These are phyloP conservation scores for Fusarium anguioides DNA, from an alignment of 2,329 filamentous ascomycete genomes.

Conservation along the genomic window DNA sequence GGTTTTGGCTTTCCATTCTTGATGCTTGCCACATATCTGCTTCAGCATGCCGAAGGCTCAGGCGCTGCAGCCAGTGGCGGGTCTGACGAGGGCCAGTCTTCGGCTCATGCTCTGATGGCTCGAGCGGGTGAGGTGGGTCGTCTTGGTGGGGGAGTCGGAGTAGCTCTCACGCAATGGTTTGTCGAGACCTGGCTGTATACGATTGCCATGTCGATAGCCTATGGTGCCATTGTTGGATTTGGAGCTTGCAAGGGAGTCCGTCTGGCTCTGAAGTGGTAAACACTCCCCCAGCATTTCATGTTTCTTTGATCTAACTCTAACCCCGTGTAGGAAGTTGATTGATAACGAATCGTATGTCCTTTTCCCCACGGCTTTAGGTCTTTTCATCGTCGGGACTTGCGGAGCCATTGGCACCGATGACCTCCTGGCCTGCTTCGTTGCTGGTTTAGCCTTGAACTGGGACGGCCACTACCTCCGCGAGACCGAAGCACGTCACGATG, in stretches of 20 bases:
- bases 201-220: conserved; percentile 62
- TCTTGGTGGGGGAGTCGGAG: conserved; percentile 61
- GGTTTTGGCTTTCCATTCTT: conserved; percentile 72
- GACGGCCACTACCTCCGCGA: conserved; percentile 67
- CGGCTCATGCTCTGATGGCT: background rate
- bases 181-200: conserved; percentile 70
- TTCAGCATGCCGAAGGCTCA: conserved; percentile 44
- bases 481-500: conserved; percentile 65
- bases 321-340: conserved; percentile 58
- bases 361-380: conserved; percentile 61
- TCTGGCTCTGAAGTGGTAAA: conserved; percentile 43
- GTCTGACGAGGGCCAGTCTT: background rate
- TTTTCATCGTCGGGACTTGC: conserved; percentile 67
- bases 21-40: conserved; percentile 48
- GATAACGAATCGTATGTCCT: conserved; percentile 66
- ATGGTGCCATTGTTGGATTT: conserved; percentile 64
- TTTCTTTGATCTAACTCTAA: background rate
- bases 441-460: conserved; percentile 70
- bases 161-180: conserved; percentile 67
- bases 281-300: conserved; percentile 11
- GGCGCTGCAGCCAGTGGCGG: background rate
- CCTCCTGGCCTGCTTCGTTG: conserved; percentile 69
- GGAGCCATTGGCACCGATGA: conserved; percentile 69
- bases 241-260: conserved; percentile 48
- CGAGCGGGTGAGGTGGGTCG: conserved; percentile 53